Evolutionary conservation across 2,329 filamentous ascomycete species (phyloP).

Genomic region (Aspergillus awamori): DNA sequence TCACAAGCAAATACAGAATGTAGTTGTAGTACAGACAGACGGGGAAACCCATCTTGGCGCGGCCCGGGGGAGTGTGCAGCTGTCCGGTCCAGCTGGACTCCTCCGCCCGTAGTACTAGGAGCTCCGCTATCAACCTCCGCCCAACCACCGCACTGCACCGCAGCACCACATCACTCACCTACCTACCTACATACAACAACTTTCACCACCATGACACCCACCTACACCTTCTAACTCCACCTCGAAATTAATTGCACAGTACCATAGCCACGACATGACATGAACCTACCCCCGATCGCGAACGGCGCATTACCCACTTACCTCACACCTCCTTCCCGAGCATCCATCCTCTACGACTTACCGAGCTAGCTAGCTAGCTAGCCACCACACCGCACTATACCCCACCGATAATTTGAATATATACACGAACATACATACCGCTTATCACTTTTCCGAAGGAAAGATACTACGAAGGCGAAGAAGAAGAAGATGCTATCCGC

Average conservation of each 20-base stretch:
- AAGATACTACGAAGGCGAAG: background rate
- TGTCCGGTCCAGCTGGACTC: background rate
- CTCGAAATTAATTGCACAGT: too few species aligned
- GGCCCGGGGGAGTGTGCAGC: background rate
- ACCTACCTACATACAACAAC: background rate
- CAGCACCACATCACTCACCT: background rate
- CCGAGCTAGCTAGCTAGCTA: background rate
- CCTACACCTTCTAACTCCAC: background rate
- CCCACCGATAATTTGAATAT: background rate
- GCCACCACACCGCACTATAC: background rate
- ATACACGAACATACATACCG: background rate
- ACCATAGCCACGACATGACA: background rate
- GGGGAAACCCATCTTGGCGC: background rate
- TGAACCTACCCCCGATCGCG: background rate
- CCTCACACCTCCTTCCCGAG: background rate
- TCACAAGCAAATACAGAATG: background rate
- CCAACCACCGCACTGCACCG: background rate
- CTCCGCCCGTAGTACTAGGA: background rate
- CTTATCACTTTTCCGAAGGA: too few species aligned
- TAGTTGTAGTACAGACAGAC: too few species aligned
- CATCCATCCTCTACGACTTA: background rate
- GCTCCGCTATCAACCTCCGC: background rate
- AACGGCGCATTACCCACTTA: background rate
- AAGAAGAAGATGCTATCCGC: slow-evolving; percentile 79
- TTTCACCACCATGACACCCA: background rate